Conservation (phyloP, 306 rosid species). For the Malus orientalis region DNA sequence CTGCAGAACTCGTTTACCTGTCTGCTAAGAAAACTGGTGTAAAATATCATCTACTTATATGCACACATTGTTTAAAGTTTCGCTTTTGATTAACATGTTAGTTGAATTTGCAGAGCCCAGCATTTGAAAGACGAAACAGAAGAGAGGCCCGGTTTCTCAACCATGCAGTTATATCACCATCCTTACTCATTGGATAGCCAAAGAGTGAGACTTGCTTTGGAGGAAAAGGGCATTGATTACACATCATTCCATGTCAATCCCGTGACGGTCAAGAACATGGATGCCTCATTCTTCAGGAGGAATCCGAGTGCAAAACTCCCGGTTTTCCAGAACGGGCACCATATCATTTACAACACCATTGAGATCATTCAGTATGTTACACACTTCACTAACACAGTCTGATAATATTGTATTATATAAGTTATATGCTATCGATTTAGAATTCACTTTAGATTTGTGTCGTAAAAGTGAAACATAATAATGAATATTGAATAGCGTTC, state of each 20-base stretch:
- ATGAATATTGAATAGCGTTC: no score
- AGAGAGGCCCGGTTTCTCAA: constrained; percentile 8
- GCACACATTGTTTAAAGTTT: not conserved
- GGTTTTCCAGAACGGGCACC: constrained; percentile 82
- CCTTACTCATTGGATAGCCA: constrained; percentile 84
- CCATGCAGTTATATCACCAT: constrained; percentile 94
- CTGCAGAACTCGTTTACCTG: not conserved
- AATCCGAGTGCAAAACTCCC: constrained; percentile 70
- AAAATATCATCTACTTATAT: not conserved
- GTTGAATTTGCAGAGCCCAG: constrained; percentile 23
- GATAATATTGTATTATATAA: not conserved
- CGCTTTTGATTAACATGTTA: no score
- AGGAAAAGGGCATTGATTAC: constrained; percentile 77
- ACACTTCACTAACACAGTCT: constrained; percentile 8
- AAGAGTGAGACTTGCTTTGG: constrained; percentile 90
- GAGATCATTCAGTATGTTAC: constrained; percentile 78
- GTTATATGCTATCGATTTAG: not conserved
- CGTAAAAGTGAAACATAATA: not conserved
- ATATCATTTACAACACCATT: constrained; percentile 60
- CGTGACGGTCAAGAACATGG: constrained; percentile 80
- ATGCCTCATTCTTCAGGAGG: constrained; percentile 66
- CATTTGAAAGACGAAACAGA: not conserved
- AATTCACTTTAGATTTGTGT: not conserved
- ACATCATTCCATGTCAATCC: constrained; percentile 92
- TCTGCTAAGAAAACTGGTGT: not conserved